Base-by-base conservation (phyloP, 257 asterid species). In the Solanum etuberosum region DNA sequence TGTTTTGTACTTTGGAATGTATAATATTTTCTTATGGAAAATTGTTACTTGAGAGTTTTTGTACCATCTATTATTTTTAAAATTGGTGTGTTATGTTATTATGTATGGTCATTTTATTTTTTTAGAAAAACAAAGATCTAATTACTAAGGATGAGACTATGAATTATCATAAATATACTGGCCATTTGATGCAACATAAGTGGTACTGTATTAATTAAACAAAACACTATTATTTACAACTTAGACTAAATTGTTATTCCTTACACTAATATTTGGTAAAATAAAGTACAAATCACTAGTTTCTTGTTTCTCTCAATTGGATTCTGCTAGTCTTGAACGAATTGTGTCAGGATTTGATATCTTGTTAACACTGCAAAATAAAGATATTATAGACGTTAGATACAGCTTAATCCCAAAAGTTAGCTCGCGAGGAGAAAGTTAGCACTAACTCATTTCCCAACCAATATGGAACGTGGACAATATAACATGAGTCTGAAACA, bases 331-430 rank as follows among this genome's bases (percentile, higher is more conserved):
- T 85, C 95, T 92, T 2, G 89, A 85, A 16, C 98, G 93, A 67
- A 95, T 90, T 29, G 74, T 85, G 34, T 91, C 94, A 32, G 95
- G 91, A 81, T 92, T 87, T n/a, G 92, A 81, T 54, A 87, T 93
- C 90, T 93, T 95, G 93, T 92, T 94, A 43, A 95, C 90, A 74
- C 98, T 95, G 96, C 93, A 92, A 86, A 88, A 48, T 9, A 13
- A 70, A 68, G 9, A 29, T 70, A 68, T 65, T 65, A 67, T 70
- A 70, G n/a, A 7, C 3, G n/a, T 31, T 34, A 20, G 46, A 21
- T 18, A 4, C 21, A 73, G 12, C 9, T 35, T 10, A 21, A 73
- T 2, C 20, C 10, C 0, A 73, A 73, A 72, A 37, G 20, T 10
- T 73, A 73, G 31, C 29, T 73, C 18, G 21, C 0, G 31, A 3